Base-by-base conservation (phyloP, 202 grass and related monocot genomes). In the Schoenoplectus tabernaemontani region DNA sequence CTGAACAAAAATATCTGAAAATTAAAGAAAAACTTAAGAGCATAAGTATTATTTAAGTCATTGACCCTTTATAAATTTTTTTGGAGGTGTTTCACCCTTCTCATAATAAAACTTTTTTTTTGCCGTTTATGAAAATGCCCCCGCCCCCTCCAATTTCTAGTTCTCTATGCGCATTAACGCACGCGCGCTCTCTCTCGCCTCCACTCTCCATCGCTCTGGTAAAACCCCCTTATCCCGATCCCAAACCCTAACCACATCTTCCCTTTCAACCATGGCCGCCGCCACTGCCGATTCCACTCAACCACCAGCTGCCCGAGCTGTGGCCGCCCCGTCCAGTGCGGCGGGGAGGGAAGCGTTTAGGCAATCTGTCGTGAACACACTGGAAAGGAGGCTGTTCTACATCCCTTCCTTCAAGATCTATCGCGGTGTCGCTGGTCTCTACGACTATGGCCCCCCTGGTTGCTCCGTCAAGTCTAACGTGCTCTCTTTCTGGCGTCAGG, bases 321-420 rank as follows among this genome's bases (percentile, higher is more conserved):
- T 12, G 48, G 33, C 16, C 33, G 38, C 16, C 43, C 36, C 46
- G 32, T 43, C 26, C 11, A 63, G 60, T 28, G 43, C 80, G 58
- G 66, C 82, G 53, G 81, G 70, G 54, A 85, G 86, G 68, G 95
- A 98, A 81, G 91, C 89, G 62, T 86, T 93, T 77, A 85, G 95
- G 51, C 82, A 89, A 77, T 84, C 87, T 64, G 95, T 94, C 50
- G 82, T 62, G 66, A 98, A 98, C 83, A 98, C 91, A 72, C 87
- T 98, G 32, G 95, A 94, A 86, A 84, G 89, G 59, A 73, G 89
- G 54, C 85, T 92, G 66, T 98, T 98, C 81, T 92, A 89, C 83
- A 88, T 95, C 37, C 89, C 89, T 3, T 92, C 95, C 47, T 98
- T 95, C 86, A 94, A 98, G 89, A 98, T 98, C 85, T 98, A 95